Percentiles rank a stretch among this genome's conserved stretches.
phyloP scores from a whole-genome alignment of 2,329 filamentous ascomycete species.

The Aspergillus sp. region DNA sequence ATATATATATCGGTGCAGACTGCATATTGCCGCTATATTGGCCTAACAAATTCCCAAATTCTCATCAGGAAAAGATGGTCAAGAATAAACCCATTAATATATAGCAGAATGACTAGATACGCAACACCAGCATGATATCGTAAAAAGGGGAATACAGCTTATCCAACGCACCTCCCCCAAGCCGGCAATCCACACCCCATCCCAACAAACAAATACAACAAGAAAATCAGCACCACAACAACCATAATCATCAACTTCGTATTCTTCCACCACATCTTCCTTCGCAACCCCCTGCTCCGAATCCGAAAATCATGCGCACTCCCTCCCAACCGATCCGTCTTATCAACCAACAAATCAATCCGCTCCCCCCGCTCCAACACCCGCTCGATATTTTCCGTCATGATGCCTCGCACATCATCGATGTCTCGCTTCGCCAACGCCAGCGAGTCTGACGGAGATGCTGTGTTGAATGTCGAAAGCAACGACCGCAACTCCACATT shows the following conservation, averaged over 20 bases:
- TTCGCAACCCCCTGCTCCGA: slow-evolving; percentile 73
- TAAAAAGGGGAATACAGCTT: not conserved
- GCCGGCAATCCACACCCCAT: slow-evolving; percentile 65
- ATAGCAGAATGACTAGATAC: not conserved
- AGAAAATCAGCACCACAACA: slow-evolving; percentile 60
- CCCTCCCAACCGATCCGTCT: slow-evolving; percentile 86
- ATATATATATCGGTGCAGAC: too few relatives aligned
- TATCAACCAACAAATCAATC: slow-evolving; percentile 89
- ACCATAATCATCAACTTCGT: slow-evolving; percentile 85
- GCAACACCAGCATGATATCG: not conserved
- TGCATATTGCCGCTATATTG: too few relatives aligned
- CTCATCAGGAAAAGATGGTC: too few relatives aligned
- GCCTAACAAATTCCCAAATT: too few relatives aligned
- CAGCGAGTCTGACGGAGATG: slow-evolving; percentile 72
- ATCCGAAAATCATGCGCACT: slow-evolving; percentile 87
- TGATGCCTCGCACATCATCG: slow-evolving; percentile 83
- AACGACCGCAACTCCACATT: slow-evolving; percentile 69
- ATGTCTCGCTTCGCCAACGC: slow-evolving; percentile 81
- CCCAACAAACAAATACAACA: slow-evolving; percentile 64
- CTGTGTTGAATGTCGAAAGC: slow-evolving; percentile 79
- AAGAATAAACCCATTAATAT: not conserved
- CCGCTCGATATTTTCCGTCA: slow-evolving; percentile 92
- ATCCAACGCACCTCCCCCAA: slow-evolving; percentile 39
- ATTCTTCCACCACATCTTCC: slow-evolving; percentile 99
- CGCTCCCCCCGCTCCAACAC: slow-evolving; percentile 84